Evolutionary conservation across 1,139 yeast genomes (phyloP).

Genomic region (Sugiyamaella sp.): DNA sequence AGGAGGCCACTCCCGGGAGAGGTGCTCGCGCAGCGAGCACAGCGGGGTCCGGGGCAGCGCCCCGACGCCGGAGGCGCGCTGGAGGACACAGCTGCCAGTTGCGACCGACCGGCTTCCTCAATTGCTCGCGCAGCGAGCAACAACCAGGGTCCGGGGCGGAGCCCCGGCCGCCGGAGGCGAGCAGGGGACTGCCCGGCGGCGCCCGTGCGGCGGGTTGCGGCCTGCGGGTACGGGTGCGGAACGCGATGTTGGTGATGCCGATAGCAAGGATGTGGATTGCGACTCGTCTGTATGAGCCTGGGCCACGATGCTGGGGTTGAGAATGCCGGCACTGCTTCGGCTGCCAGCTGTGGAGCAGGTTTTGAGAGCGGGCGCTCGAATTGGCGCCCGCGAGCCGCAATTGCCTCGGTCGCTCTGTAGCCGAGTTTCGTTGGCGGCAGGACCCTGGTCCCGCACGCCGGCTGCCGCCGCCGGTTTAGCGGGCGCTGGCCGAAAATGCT

Average conservation of each 20-base stretch:
- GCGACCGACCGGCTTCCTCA: not conserved
- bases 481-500: not conserved
- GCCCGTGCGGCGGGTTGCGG: not conserved
- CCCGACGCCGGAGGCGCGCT: not conserved
- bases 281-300: not conserved
- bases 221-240: not conserved
- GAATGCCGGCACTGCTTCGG: not conserved
- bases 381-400: not conserved
- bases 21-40: not conserved
- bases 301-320: constrained; percentile 11
- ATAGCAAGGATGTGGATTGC: not conserved
- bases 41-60: not conserved
- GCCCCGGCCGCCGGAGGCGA: constrained; percentile 10
- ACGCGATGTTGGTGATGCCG: not conserved
- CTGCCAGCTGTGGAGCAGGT: not conserved
- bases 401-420: not conserved
- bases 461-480: not conserved
- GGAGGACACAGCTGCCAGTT: too few relatives aligned
- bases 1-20: not conserved
- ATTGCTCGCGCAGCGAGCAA: not conserved
- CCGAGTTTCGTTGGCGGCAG: not conserved
- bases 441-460: not conserved
- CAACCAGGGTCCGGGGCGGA: constrained; percentile 6
- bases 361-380: not conserved
- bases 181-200: not conserved